Percentiles rank a stretch among this genome's conserved stretches.
phyloP scores from a whole-genome alignment of 2,329 filamentous ascomycete genomes.

The Colletotrichum sp. region DNA sequence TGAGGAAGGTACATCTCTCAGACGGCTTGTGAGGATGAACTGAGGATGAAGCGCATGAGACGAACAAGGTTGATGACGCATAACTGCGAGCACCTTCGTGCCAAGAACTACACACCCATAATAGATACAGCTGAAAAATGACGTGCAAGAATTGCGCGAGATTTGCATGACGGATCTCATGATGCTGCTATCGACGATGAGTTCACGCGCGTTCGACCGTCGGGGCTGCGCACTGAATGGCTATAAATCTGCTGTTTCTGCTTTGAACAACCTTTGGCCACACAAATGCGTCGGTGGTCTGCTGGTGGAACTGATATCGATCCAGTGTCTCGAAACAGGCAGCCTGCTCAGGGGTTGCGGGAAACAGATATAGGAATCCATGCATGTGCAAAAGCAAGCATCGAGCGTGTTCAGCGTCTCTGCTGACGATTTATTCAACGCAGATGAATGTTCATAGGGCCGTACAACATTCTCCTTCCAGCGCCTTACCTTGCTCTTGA shows the following conservation, averaged over 20 bases:
- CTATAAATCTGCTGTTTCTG: neutral
- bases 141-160: neutral
- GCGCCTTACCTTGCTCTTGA: neutral
- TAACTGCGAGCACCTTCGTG: neutral
- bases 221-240: rapidly evolving
- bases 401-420: neutral
- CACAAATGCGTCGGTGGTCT: neutral
- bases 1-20: neutral
- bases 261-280: neutral
- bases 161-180: rapidly evolving
- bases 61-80: rapidly evolving
- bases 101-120: neutral
- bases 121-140: neutral
- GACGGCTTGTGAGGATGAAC: neutral
- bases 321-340: neutral
- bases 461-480: neutral
- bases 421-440: rapidly evolving
- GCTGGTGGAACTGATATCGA: neutral
- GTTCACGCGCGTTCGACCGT: neutral
- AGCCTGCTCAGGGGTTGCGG: too few species aligned
- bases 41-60: neutral
- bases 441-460: rapidly evolving
- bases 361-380: neutral
- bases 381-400: neutral
- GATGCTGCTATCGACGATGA: rapidly evolving